A percentile compares a stretch with the other conserved stretches of the same genome.
These are phyloP conservation scores for Leccinum fallax DNA, from an alignment of 1,284 basidiomycete genomes.

Conservation along the genomic window DNA sequence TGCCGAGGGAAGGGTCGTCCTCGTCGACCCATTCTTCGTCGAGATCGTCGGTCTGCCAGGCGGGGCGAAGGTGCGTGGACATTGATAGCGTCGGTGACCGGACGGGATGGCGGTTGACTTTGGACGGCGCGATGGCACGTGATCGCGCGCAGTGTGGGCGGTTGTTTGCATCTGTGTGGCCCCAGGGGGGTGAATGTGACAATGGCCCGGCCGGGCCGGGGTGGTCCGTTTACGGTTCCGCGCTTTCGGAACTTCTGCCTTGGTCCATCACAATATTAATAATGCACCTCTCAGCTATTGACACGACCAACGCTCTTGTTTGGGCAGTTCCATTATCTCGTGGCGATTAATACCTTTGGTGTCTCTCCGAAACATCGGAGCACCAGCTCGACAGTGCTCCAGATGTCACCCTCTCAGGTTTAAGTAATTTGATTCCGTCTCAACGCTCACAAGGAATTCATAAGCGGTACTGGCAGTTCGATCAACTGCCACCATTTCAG, in stretches of 20 bases:
- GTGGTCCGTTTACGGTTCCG: neutral
- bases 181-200: neutral
- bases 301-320: neutral
- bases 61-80: constrained; percentile 45
- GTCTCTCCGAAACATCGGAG: neutral
- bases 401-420: constrained; percentile 6
- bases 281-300: neutral
- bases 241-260: neutral
- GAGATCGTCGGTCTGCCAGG: constrained; percentile 79
- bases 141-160: constrained; percentile 22
- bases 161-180: constrained; percentile 18
- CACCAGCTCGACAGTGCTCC: neutral
- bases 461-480: neutral
- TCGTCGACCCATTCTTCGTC: constrained; percentile 78
- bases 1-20: constrained; percentile 40
- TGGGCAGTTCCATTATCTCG: constrained; percentile 8
- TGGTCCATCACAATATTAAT: constrained; percentile 7
- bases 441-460: neutral
- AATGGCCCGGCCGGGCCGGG: neutral
- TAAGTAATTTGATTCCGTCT: constrained; percentile 7
- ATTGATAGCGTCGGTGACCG: constrained; percentile 10
- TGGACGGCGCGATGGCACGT: constrained; percentile 25
- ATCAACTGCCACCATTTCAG: constrained; percentile 4
- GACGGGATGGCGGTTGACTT: neutral
- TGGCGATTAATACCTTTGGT: neutral